Conservation (phyloP, 164 flowering plant species). For the Protea cynaroides region DNA sequence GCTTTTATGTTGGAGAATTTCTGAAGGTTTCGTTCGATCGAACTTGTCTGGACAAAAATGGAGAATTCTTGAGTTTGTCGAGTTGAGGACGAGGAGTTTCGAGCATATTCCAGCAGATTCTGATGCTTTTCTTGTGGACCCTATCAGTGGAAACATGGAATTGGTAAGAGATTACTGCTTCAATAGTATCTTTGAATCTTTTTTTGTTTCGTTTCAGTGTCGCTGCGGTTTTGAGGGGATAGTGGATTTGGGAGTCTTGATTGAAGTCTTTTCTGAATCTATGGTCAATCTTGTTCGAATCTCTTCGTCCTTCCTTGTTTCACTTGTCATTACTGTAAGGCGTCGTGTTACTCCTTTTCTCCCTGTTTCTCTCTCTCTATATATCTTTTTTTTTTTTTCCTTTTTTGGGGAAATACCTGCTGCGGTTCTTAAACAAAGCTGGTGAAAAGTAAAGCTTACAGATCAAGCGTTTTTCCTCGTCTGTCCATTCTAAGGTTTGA, state of each 20-base stretch:
- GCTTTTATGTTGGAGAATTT: too few species aligned
- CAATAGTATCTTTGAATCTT: too few species aligned
- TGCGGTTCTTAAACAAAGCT: too few species aligned
- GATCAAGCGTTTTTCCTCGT: background rate
- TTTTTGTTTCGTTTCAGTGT: too few species aligned
- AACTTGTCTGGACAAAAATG: background rate
- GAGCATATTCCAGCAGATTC: slow-evolving; percentile 1
- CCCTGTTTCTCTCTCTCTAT: too few species aligned
- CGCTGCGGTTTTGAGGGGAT: too few species aligned
- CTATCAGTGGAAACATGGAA: background rate
- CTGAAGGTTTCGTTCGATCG: background rate
- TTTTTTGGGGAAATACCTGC: too few species aligned
- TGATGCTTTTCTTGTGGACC: too few species aligned
- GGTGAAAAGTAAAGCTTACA: background rate
- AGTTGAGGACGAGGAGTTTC: background rate
- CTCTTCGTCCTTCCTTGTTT: background rate
- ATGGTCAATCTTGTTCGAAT: background rate
- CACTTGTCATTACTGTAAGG: background rate
- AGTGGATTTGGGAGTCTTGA: too few species aligned
- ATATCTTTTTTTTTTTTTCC: too few species aligned
- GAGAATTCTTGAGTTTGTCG: background rate
- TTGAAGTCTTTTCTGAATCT: background rate
- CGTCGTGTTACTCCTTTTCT: background rate
- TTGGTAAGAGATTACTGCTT: background rate
- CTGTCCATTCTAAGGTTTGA: background rate